A percentile compares a stretch with the other conserved stretches of the same genome.
phyloP scores from a whole-genome alignment of 2,329 filamentous ascomycete species.

The Talaromyces sp. region DNA sequence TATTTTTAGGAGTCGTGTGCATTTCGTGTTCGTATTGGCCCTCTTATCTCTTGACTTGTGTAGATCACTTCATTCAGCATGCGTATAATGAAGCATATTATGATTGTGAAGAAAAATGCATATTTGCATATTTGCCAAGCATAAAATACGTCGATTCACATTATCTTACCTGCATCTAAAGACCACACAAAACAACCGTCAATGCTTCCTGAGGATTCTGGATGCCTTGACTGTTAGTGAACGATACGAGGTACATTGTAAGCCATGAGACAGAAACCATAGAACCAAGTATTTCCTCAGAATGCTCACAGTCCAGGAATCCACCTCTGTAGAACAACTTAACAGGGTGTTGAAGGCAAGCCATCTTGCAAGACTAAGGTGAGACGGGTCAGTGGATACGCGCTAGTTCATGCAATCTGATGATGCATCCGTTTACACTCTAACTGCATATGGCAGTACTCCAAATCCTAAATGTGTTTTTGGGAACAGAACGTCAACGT shows the following conservation, averaged over 20 bases:
- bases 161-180: background rate
- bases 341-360: too few relatives aligned
- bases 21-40: background rate
- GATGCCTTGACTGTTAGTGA: too few relatives aligned
- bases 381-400: background rate
- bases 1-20: background rate
- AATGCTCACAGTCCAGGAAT: background rate
- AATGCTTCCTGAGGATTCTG: background rate
- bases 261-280: background rate
- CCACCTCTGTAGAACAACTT: background rate
- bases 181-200: background rate
- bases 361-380: background rate
- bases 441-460: background rate
- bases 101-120: background rate
- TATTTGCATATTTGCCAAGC: background rate
- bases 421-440: background rate
- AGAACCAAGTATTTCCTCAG: background rate
- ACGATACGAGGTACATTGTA: background rate
- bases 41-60: background rate
- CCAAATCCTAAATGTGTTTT: background rate
- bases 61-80: background rate
- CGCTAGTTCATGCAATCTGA: background rate
- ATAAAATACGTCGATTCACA: background rate
- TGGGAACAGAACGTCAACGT: background rate
- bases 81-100: background rate